Conservation (phyloP, 805 yeast genomes). For the Lachancea cidri region DNA sequence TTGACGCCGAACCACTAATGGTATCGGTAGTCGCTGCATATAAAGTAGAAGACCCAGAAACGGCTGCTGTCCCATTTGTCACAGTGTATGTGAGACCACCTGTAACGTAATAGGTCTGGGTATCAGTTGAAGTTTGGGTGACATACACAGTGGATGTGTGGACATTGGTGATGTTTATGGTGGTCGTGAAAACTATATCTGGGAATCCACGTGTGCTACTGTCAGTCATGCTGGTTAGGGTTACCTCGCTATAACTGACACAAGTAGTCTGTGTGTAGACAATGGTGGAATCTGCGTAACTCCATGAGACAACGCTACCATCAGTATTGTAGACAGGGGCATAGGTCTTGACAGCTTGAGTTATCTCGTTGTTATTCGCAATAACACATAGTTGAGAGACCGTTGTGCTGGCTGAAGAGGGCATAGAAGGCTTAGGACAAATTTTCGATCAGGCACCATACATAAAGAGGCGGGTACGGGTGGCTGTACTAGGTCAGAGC, state of each 20-base stretch:
- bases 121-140: background rate
- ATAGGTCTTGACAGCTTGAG: slow-evolving; percentile 1
- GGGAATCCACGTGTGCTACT: background rate
- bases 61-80: slow-evolving; percentile 1
- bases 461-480: background rate
- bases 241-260: background rate
- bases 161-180: background rate
- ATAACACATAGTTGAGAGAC: slow-evolving; percentile 1
- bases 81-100: background rate
- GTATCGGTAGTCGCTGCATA: background rate
- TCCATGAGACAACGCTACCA: slow-evolving; percentile 1
- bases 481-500: too few relatives aligned
- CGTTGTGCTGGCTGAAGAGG: background rate
- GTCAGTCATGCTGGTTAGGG: slow-evolving; percentile 1
- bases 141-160: background rate
- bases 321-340: slow-evolving; percentile 1
- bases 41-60: slow-evolving; percentile 1
- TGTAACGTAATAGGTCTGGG: background rate
- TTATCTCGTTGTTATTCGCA: background rate
- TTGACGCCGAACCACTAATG: background rate
- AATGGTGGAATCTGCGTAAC: background rate
- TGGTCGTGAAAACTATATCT: background rate
- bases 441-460: background rate
- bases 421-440: background rate
- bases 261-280: slow-evolving; percentile 1